phyloP scores from a whole-genome alignment of 805 yeast species.

The Wickerhamomyces queroliae region DNA sequence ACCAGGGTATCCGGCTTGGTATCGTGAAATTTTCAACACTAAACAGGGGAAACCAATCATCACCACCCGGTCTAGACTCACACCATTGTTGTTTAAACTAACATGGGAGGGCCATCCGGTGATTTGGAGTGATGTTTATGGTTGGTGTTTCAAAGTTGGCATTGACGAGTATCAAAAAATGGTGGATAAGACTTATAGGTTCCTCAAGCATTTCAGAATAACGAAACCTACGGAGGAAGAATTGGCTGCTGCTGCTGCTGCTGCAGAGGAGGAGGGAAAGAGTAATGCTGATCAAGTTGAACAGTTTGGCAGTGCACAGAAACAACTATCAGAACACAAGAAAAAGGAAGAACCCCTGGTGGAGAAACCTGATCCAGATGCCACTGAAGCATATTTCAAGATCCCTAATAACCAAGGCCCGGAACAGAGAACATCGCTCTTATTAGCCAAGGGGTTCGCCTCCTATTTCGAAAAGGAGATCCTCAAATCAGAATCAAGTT shows the following conservation, averaged over 20 bases:
- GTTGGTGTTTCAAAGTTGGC: conserved; percentile 83
- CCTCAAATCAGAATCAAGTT: conserved; percentile 61
- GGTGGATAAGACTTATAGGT: conserved; percentile 28
- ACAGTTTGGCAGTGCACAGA: no score
- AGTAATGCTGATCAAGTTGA: no score
- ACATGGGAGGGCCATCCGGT: conserved; percentile 86
- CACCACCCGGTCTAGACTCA: conserved; percentile 65
- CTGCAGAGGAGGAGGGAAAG: neutral
- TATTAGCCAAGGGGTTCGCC: conserved; percentile 73
- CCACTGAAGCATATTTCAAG: conserved; percentile 41
- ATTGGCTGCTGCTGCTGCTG: conserved; percentile 2
- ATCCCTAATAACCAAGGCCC: conserved; percentile 90
- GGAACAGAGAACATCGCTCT: conserved; percentile 59
- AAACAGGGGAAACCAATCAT: conserved; percentile 43
- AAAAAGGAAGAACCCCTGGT: no score
- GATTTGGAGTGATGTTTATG: conserved; percentile 69
- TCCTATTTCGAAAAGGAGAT: conserved; percentile 68
- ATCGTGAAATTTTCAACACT: conserved; percentile 46
- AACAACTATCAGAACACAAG: no score
- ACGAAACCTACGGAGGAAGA: conserved; percentile 2
- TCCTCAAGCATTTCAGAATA: conserved; percentile 8
- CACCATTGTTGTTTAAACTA: conserved; percentile 71
- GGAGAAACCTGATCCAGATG: neutral
- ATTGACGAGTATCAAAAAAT: conserved; percentile 24
- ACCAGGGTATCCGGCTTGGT: conserved; percentile 96